Conservation (phyloP, 1,284 basidiomycete species). For the Moesziomyces parantarcticus region DNA sequence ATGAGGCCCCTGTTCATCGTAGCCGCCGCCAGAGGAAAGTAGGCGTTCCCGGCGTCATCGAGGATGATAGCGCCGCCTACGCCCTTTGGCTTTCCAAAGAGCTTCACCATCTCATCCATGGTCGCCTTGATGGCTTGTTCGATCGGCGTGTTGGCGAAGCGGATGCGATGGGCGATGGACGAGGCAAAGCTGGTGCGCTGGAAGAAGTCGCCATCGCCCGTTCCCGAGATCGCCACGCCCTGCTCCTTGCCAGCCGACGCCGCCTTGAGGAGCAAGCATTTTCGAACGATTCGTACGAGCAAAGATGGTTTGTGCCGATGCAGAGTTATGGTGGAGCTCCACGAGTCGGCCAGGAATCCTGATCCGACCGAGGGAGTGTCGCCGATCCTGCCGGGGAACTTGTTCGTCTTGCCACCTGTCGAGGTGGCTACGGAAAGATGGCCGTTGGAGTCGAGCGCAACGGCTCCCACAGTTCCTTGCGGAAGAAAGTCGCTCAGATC, state of each 20-base stretch:
- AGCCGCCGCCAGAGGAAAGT: conserved; percentile 73
- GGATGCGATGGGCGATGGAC: conserved; percentile 77
- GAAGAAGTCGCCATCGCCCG: conserved; percentile 85
- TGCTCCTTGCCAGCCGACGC: conserved; percentile 7
- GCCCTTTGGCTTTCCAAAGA: conserved; percentile 74
- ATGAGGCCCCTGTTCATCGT: conserved; percentile 85
- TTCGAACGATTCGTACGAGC: neutral
- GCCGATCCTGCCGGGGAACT: conserved; percentile 80
- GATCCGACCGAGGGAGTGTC: conserved; percentile 82
- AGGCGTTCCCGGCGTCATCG: conserved; percentile 73
- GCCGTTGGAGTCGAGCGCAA: conserved; percentile 79
- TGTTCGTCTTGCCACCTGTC: conserved; percentile 84
- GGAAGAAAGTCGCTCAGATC: conserved; percentile 74
- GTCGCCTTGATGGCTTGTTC: conserved; percentile 74
- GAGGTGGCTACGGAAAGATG: conserved; percentile 80
- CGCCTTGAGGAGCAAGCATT: neutral
- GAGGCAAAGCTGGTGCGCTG: conserved; percentile 77
- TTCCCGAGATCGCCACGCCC: conserved; percentile 82
- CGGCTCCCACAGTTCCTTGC: conserved; percentile 82
- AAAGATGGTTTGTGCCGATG: conserved; percentile 1
- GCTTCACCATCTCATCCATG: conserved; percentile 73
- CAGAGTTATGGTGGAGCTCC: conserved; percentile 67
- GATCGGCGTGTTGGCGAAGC: conserved; percentile 69
- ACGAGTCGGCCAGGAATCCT: conserved; percentile 85
- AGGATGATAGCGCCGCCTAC: conserved; percentile 79